Conservation (phyloP, 495 filamentous ascomycete species). For the Aspergillus panamensis region DNA sequence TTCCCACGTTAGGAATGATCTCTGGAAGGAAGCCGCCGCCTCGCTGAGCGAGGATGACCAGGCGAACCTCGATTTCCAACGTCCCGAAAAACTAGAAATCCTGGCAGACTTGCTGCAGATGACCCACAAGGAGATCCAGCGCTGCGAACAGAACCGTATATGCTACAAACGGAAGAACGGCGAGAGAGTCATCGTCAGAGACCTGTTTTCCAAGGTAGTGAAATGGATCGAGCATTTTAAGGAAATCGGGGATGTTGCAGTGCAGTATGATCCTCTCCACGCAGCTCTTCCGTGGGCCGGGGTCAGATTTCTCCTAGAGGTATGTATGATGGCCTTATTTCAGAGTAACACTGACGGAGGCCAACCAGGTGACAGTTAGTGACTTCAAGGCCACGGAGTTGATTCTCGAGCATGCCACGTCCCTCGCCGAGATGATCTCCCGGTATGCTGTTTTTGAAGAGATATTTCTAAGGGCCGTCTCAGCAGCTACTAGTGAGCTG, state of each 20-base stretch:
- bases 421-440: not conserved
- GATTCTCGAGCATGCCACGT: constrained; percentile 1
- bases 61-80: too few relatives aligned
- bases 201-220: constrained; percentile 35
- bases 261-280: constrained; percentile 40
- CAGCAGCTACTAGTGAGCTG: not conserved
- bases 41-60: too few relatives aligned
- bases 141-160: not conserved
- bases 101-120: too few relatives aligned
- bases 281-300: constrained; percentile 44
- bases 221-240: constrained; percentile 39
- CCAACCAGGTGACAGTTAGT: too few relatives aligned
- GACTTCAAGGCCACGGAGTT: not conserved
- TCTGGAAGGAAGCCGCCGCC: too few relatives aligned
- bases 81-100: too few relatives aligned
- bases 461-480: not conserved
- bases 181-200: constrained; percentile 29
- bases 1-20: too few relatives aligned
- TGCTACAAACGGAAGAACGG: constrained; percentile 10
- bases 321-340: too few relatives aligned
- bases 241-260: constrained; percentile 34
- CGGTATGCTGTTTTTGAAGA: not conserved
- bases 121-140: not conserved
- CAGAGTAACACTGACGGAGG: too few relatives aligned
- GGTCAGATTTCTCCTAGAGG: constrained; percentile 36